Conservation (phyloP, 768 basidiomycete genomes). For the Tulasnella sp. region DNA sequence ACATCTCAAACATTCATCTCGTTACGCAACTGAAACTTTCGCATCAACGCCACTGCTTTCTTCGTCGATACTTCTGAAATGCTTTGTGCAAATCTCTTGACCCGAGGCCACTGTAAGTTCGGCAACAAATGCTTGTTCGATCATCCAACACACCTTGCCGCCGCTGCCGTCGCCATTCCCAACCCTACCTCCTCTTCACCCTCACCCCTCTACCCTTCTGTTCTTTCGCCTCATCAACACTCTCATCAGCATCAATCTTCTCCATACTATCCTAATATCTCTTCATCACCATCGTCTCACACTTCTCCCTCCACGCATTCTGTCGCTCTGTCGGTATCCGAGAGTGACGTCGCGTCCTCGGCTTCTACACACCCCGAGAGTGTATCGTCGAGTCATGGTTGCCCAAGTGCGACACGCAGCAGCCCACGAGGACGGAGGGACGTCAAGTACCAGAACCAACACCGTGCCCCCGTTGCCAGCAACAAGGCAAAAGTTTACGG, state of each 20-base stretch:
- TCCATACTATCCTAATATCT: no score
- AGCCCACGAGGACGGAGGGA: not conserved
- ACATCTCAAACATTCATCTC: not conserved
- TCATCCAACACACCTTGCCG: not conserved
- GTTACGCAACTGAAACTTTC: not conserved
- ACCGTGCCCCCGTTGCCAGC: not conserved
- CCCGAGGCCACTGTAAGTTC: constrained; percentile 3
- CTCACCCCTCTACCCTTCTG: not conserved
- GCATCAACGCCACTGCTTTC: not conserved
- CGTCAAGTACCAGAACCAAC: not conserved
- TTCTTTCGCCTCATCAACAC: no score
- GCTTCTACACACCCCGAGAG: not conserved
- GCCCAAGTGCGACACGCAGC: not conserved
- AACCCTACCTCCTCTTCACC: not conserved
- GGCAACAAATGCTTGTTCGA: constrained; percentile 10
- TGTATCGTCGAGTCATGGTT: not conserved
- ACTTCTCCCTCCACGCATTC: constrained; percentile 10
- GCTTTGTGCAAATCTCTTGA: constrained; percentile 12
- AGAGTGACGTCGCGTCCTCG: not conserved
- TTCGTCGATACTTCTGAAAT: not conserved
- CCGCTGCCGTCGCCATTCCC: not conserved
- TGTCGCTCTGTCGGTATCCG: not conserved
- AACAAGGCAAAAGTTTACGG: not conserved
- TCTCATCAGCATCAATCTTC: no score
- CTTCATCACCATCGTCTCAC: not conserved